phyloP scores from a whole-genome alignment of 208 protist genomes.

The Trypanosoma platydactyli region DNA sequence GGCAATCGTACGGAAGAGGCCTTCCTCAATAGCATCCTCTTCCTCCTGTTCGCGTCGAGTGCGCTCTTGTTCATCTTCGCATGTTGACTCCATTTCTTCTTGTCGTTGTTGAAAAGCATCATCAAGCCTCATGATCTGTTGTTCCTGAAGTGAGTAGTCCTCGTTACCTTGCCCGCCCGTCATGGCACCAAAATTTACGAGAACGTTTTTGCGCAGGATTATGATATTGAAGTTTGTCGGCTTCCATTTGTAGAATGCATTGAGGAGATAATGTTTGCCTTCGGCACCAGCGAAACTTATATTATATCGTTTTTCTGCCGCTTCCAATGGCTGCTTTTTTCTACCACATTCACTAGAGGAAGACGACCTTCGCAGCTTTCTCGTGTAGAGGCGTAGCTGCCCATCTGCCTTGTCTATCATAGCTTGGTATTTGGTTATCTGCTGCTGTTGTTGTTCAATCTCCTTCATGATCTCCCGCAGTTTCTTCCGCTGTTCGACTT shows the following conservation, averaged over 20 bases:
- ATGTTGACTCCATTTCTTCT: conserved; percentile 27
- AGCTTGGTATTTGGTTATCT: conserved; percentile 71
- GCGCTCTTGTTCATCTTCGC: conserved; percentile 27
- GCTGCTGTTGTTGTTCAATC: conserved; percentile 70
- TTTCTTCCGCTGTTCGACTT: conserved; percentile 51
- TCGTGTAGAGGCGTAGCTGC: conserved; percentile 58
- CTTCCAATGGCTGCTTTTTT: neutral
- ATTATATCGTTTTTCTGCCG: conserved; percentile 40
- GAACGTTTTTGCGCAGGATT: conserved; percentile 67
- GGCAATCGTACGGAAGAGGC: conserved; percentile 49
- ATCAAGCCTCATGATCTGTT: conserved; percentile 61
- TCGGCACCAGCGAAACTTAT: conserved; percentile 69
- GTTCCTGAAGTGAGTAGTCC: conserved; percentile 58
- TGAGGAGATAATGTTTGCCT: conserved; percentile 73
- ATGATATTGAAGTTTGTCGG: conserved; percentile 74
- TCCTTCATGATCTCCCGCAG: conserved; percentile 70
- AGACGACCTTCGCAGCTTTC: conserved; percentile 17
- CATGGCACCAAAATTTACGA: conserved; percentile 58
- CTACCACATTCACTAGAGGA: conserved; percentile 11
- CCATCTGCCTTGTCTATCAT: conserved; percentile 79
- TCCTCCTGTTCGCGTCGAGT: conserved; percentile 18
- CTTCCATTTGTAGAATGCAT: conserved; percentile 74
- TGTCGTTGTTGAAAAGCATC: conserved; percentile 45
- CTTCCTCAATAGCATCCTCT: conserved; percentile 33
- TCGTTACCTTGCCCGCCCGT: conserved; percentile 8